phyloP scores from a whole-genome alignment of 1,139 yeast species.

The Groenewaldozyma sp. region DNA sequence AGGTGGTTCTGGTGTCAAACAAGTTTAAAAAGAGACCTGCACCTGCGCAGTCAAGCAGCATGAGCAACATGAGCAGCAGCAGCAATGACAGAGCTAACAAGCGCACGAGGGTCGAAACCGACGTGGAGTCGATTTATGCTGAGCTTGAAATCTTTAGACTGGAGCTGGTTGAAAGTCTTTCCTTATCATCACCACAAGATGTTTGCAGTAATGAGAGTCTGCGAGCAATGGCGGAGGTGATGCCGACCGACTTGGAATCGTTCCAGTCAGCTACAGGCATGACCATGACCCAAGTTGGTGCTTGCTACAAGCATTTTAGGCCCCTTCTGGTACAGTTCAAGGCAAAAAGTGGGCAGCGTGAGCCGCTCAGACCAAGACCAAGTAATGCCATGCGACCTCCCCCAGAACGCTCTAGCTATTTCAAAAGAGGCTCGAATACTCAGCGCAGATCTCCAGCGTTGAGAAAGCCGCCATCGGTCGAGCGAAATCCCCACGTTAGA shows the following conservation, averaged over 20 bases:
- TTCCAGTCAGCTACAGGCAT: conserved; percentile 11
- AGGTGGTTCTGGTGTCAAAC: conserved; percentile 8
- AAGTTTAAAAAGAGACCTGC: background rate
- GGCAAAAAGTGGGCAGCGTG: no score
- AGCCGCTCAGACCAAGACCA: no score
- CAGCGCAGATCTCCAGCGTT: background rate
- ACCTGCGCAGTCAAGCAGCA: conserved; percentile 1
- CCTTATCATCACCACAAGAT: conserved; percentile 6
- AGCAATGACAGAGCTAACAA: background rate
- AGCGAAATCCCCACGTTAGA: conserved; percentile 1
- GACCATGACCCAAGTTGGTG: conserved; percentile 10
- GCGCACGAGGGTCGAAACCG: conserved; percentile 1
- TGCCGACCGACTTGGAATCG: conserved; percentile 8
- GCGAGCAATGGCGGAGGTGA: conserved; percentile 12
- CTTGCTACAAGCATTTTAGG: conserved; percentile 10
- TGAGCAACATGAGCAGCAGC: background rate
- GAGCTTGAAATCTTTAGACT: conserved; percentile 11
- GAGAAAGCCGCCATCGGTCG: background rate
- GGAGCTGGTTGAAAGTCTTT: conserved; percentile 7
- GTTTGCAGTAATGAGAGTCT: conserved; percentile 16
- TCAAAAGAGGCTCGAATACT: background rate
- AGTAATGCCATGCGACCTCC: no score
- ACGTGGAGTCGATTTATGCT: conserved; percentile 12
- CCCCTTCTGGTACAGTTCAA: conserved; percentile 10
- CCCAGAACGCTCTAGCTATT: no score